phyloP scores from a whole-genome alignment of 306 rosid genomes.

The Quercus ilex region DNA sequence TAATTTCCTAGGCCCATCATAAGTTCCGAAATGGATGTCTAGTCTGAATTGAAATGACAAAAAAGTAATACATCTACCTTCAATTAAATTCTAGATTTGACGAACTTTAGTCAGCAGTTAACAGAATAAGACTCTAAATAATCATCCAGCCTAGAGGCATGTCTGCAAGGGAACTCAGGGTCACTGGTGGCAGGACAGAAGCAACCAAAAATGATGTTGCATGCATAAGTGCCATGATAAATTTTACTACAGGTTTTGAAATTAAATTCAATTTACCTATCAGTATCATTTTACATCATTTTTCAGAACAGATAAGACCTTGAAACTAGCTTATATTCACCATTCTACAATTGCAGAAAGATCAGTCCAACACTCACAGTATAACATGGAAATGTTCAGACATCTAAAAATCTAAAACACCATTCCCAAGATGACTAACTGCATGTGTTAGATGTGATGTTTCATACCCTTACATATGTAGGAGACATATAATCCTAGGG shows the following conservation, averaged over 20 bases:
- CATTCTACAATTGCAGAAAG: not conserved
- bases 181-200: not conserved
- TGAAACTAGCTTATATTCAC: not conserved
- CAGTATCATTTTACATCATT: not conserved
- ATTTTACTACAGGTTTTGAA: not conserved
- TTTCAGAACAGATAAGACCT: not conserved
- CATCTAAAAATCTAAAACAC: not conserved
- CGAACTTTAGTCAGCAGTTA: not conserved
- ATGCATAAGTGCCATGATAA: not conserved
- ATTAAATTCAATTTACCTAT: not conserved
- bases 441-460: not conserved
- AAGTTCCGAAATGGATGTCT: not conserved
- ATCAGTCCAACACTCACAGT: not conserved
- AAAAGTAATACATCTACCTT: not conserved
- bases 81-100: not conserved
- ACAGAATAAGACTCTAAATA: not conserved
- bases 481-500: not conserved
- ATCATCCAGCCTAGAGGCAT: not conserved
- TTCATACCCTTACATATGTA: not conserved
- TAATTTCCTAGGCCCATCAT: not conserved
- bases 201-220: not conserved
- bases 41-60: not conserved
- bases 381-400: not conserved
- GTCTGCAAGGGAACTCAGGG: not conserved
- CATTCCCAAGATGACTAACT: not conserved